A percentile compares a stretch with the other conserved stretches of the same genome.
phyloP scores from a whole-genome alignment of 768 basidiomycete genomes.

The Dendrothele bispora region DNA sequence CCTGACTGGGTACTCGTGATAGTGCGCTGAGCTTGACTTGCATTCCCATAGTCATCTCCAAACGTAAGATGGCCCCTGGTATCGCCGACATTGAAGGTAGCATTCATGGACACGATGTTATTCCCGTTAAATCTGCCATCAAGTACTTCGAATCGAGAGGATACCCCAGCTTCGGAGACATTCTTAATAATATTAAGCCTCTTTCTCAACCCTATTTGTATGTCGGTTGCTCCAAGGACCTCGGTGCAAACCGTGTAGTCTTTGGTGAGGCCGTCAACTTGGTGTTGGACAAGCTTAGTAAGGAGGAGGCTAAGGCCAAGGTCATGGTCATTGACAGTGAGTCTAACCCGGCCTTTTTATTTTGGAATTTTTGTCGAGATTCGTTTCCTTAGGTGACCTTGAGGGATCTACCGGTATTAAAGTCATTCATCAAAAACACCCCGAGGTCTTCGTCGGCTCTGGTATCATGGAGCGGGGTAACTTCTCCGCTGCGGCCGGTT shows the following conservation, averaged over 20 bases:
- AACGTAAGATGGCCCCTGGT: slow-evolving; percentile 68
- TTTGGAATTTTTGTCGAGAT: slow-evolving; percentile 11
- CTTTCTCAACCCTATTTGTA: slow-evolving; percentile 55
- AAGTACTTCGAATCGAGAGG: slow-evolving; percentile 71
- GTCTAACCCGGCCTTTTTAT: neutral
- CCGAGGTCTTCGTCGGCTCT: slow-evolving; percentile 83
- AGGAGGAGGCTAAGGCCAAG: slow-evolving; percentile 74
- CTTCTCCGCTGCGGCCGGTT: slow-evolving; percentile 82
- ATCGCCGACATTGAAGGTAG: slow-evolving; percentile 77
- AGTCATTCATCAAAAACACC: slow-evolving; percentile 86
- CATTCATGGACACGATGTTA: slow-evolving; percentile 82
- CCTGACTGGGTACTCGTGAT: no score
- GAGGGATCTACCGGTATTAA: slow-evolving; percentile 91
- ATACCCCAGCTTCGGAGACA: slow-evolving; percentile 48
- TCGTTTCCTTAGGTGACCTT: slow-evolving; percentile 57
- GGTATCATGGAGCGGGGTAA: slow-evolving; percentile 88
- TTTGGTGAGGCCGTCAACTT: slow-evolving; percentile 84
- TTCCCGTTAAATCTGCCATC: slow-evolving; percentile 78
- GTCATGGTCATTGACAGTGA: slow-evolving; percentile 86
- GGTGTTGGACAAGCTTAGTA: slow-evolving; percentile 72
- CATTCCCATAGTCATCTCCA: no score
- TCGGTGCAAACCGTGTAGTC: slow-evolving; percentile 77
- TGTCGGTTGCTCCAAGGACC: slow-evolving; percentile 69
- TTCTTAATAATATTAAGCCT: slow-evolving; percentile 69
- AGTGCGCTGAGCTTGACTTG: no score